Base-by-base conservation (phyloP, 257 asterid species). In the Fraxinus cuspidata region DNA sequence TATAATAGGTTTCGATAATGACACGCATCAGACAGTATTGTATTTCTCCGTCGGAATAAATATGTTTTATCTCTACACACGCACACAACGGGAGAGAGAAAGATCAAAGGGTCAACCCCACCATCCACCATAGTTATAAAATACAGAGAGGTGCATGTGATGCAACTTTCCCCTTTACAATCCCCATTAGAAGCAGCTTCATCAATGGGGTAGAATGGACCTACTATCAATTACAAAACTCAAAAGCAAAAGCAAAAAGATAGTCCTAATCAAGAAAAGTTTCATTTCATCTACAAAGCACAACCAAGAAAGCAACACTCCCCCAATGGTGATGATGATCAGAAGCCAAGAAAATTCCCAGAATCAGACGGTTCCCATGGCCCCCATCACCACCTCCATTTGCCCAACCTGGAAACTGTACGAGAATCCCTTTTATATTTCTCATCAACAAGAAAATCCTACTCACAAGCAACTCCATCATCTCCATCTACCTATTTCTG, bases 321-420 rank as follows among this genome's bases (percentile, higher is more conserved):
- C 60, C 42, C 40, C 72, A 88, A 80, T 83, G 88, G 85, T 84
- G 90, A 88, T 86, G 94, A 90, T 86, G 86, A 88, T 85, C 85
- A 78, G 47, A 81, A 85, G 72, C 86, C 86, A 84, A 29, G 88
- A 86, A 83, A 81, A 75, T 83, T 75, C 75, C 70, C 44, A 78
- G 74, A 76, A 77, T 40, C 69, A 80, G 27, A 47, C 80, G 27
- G 69, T 79, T 78, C 70, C 82, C 29, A 79, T 69, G 49, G 80
- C 80, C 75, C 86, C 89, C 72, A 79, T 75, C 60, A 75, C 70
- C 78, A 76, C 78, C 47, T 58, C 83, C 21, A 68, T 72, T 60
- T 75, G 66, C 82, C 94, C 98, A 71, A 79, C 92, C 81, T 92
- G 97, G 97, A 92, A 94, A 76, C 74, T 94, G 34, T 94, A 94